Conservation (phyloP, 2,329 filamentous ascomycete genomes). For the Ophiostoma himal-ulmi region DNA sequence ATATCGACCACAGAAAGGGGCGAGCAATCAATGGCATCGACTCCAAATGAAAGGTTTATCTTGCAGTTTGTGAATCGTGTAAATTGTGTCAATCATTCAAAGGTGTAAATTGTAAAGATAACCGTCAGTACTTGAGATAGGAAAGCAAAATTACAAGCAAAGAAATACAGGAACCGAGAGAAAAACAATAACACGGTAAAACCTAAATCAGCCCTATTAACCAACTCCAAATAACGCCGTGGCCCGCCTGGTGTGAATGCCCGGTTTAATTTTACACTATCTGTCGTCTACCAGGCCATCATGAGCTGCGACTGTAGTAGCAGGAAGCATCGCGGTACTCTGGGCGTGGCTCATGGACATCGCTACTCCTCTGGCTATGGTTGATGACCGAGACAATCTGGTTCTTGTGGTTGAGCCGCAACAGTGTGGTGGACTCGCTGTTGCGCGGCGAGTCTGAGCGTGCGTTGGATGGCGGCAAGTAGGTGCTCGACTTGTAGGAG, state of each 20-base stretch:
- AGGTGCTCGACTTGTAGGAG: not conserved
- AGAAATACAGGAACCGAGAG: not conserved
- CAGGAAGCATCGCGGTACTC: slow-evolving; percentile 23
- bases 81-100: not conserved
- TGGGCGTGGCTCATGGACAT: slow-evolving; percentile 17
- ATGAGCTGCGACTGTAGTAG: slow-evolving; percentile 17
- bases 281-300: not conserved
- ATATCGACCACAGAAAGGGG: not conserved
- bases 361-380: slow-evolving; percentile 19
- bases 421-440: not conserved
- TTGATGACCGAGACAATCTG: slow-evolving; percentile 22
- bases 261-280: not conserved
- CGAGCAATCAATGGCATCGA: not conserved
- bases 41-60: not conserved
- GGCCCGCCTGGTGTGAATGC: not conserved
- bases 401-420: slow-evolving; percentile 20
- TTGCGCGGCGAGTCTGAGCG: not conserved
- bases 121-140: too few species aligned
- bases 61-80: not conserved
- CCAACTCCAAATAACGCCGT: not conserved
- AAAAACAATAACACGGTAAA: not conserved
- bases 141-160: not conserved
- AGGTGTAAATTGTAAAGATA: not conserved
- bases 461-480: not conserved
- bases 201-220: not conserved